phyloP scores from a whole-genome alignment of 768 basidiomycete species.

The Leccinum sublutescens region DNA sequence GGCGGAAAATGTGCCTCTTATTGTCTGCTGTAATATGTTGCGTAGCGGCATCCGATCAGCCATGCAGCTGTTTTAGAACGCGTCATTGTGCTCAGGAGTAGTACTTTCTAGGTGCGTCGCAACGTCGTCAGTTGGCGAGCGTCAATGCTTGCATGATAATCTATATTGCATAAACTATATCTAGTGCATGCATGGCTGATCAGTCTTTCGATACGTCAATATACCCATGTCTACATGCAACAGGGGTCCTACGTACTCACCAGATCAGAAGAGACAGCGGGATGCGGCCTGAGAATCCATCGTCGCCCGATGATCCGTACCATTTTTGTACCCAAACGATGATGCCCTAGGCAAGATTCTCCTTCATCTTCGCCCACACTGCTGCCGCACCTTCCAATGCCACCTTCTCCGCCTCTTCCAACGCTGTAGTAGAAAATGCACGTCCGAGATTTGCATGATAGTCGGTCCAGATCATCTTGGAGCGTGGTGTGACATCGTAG shows the following conservation, averaged over 20 bases:
- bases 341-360: conserved; percentile 31
- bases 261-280: background rate
- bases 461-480: conserved; percentile 29
- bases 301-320: background rate
- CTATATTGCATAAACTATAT: no score
- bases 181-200: background rate
- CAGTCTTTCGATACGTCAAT: background rate
- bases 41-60: background rate
- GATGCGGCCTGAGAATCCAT: background rate
- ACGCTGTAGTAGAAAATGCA: conserved; percentile 39
- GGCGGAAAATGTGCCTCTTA: background rate
- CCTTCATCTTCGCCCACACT: conserved; percentile 51
- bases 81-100: no score
- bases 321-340: conserved; percentile 1
- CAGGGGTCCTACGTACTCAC: background rate
- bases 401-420: conserved; percentile 46
- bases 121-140: no score
- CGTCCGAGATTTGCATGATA: conserved; percentile 17
- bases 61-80: no score
- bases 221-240: background rate
- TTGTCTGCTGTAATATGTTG: background rate
- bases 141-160: no score
- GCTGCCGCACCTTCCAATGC: conserved; percentile 44
- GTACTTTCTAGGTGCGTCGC: no score
- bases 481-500: conserved; percentile 17